Evolutionary conservation across 768 basidiomycete genomes (phyloP).

Genomic region (Daedaleopsis sinensis): DNA sequence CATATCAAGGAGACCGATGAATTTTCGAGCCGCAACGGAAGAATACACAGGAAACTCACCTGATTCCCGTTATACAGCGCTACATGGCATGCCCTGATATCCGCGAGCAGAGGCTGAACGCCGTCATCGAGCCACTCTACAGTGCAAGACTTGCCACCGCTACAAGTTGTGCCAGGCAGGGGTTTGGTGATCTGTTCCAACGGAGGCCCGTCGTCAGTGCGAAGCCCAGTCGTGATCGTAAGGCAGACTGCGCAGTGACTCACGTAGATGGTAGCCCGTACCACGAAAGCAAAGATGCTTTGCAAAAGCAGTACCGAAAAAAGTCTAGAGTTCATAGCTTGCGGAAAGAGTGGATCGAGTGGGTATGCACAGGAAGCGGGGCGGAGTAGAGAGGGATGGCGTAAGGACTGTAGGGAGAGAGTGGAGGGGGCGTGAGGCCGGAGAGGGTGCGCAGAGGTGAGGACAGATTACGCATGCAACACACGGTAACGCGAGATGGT

Average conservation of each 20-base stretch:
- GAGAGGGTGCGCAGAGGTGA: neutral
- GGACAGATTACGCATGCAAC: neutral
- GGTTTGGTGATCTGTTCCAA: conserved; percentile 51
- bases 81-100: conserved; percentile 55
- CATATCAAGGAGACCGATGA: neutral
- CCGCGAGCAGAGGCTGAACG: conserved; percentile 44
- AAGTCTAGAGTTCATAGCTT: neutral
- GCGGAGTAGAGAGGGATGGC: neutral
- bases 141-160: conserved; percentile 54
- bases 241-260: conserved; percentile 19
- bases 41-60: conserved; percentile 39
- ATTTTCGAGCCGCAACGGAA: neutral
- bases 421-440: neutral
- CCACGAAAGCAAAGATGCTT: conserved; percentile 19
- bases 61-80: conserved; percentile 60
- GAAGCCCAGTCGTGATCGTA: neutral
- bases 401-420: neutral
- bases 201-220: neutral
- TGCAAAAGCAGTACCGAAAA: conserved; percentile 16
- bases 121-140: conserved; percentile 73
- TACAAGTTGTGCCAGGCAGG: conserved; percentile 44
- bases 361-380: neutral
- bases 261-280: conserved; percentile 46
- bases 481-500: conserved; percentile 2
- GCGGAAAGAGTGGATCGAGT: neutral